Base-by-base conservation (phyloP, 495 filamentous ascomycete genomes). In the Penicillium waksmanii region DNA sequence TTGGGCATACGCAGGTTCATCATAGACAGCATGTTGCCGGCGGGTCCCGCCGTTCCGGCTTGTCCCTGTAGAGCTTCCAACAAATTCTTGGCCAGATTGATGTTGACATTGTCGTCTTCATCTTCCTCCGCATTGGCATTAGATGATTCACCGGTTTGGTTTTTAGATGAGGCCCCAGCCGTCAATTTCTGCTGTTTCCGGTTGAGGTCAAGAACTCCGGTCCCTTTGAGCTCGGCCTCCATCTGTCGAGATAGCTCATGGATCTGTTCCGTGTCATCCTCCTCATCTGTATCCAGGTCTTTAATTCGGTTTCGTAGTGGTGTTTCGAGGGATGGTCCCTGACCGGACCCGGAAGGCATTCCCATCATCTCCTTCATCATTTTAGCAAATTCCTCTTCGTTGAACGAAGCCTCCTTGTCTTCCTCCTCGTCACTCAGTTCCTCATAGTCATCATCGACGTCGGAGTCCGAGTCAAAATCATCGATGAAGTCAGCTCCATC, bases 301-400 rank as follows among this genome's bases (percentile, higher is more conserved):
- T 83, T 65, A 13, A 80, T 68, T 57, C 68, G 70, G 31, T 71
- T 73, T 34, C 66, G 66, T 43, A 72, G 56, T 8, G 64, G 64
- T 10, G 70, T 63, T 46, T 67, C 44, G 9, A 57, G 35, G 13
- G 67, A 61, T 11, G 64, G 51, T 12, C 60, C 66, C 19, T 67
- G 64, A 27, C 71, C 74, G 5, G 74, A 40, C 48, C 55, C 60
- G 49, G 72, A 66, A 15, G 91, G 88, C 72, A 96, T 79, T 11
- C 91, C 91, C 90, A 95, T 95, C 90, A 96, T 96, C 69, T 96
- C 92, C 54, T 87, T 85, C 92, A 98, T 96, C 87, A 96, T 90
- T 50, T 67, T 79, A 17, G 87, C 78, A 65, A 97, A 96, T 59
- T 93, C 89, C 25, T 87, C 85, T 73, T 97, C 93, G 64, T 97